Evolutionary conservation across 768 basidiomycete genomes (phyloP).

Genomic region (Macrolepiota dolichaula): DNA sequence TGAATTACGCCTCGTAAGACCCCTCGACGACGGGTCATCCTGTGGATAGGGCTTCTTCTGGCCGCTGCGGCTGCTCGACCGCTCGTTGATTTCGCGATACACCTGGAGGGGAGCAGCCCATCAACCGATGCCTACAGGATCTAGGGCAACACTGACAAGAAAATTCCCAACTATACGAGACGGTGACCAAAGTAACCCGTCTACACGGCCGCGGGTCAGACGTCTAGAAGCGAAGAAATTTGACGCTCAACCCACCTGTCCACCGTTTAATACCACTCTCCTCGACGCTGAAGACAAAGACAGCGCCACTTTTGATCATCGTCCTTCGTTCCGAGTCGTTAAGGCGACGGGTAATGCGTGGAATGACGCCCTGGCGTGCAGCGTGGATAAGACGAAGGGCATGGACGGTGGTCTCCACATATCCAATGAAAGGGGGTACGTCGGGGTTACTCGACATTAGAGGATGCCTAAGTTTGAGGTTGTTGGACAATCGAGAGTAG

Average conservation of each 20-base stretch:
- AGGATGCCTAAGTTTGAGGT: slow-evolving; percentile 48
- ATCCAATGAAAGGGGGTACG: slow-evolving; percentile 70
- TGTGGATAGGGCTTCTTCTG: slow-evolving; percentile 49
- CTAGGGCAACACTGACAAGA: slow-evolving; percentile 44
- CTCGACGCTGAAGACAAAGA: slow-evolving; percentile 87
- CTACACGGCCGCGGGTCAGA: slow-evolving; percentile 23
- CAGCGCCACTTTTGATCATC: slow-evolving; percentile 65
- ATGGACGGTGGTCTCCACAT: slow-evolving; percentile 78
- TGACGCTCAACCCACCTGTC: slow-evolving; percentile 50
- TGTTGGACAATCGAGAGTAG: slow-evolving; percentile 49
- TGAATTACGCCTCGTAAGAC: slow-evolving; percentile 34
- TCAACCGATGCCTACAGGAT: background rate
- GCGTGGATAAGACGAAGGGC: slow-evolving; percentile 83
- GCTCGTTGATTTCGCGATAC: slow-evolving; percentile 76
- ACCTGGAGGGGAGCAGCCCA: slow-evolving; percentile 41
- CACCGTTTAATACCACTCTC: slow-evolving; percentile 87
- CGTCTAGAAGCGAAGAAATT: slow-evolving; percentile 15
- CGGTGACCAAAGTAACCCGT: slow-evolving; percentile 75
- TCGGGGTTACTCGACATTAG: slow-evolving; percentile 52
- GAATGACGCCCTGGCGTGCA: slow-evolving; percentile 73
- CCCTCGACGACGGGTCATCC: slow-evolving; percentile 41
- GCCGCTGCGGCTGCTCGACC: slow-evolving; percentile 53
- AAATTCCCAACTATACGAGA: slow-evolving; percentile 85
- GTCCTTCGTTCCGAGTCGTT: slow-evolving; percentile 74
- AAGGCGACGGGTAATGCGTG: slow-evolving; percentile 78